Base-by-base conservation (phyloP, 768 basidiomycete genomes). In the Rhodotorula toruloides region DNA sequence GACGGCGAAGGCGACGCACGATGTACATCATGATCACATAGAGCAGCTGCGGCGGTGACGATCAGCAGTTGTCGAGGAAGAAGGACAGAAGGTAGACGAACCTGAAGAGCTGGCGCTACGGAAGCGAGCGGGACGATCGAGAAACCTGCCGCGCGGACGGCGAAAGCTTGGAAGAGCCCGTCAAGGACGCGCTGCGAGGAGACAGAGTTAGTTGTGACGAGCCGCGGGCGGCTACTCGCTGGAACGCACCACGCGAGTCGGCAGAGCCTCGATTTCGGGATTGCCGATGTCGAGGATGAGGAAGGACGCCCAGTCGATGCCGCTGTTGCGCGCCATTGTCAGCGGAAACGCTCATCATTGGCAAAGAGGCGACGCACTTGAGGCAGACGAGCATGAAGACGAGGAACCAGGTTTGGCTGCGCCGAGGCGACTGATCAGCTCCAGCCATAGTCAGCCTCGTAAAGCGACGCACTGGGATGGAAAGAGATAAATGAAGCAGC, bases 21-120 rank as follows among this genome's bases (percentile, higher is more conserved):
- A 65, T 48, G 74, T 89, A 91, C 91, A 94, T 97, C 92, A 92
- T 94, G 73, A 92, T 81, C 5, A 89, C 85, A 88, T 67, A 88
- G 83, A 85, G 86, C 73, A 90, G 85, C 40, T 94, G 87, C 5
- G 9, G n/a, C n/a, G n/a, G n/a, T n/a, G n/a, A n/a, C n/a, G n/a
- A n/a, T n/a, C n/a, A n/a, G n/a, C n/a, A n/a, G n/a, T n/a, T n/a
- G n/a, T n/a, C n/a, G n/a, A n/a, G n/a, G n/a, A n/a, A 90, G 90
- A 92, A 96, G 91, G 91, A 94, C 72, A 91, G 81, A 7, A 89
- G 84, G 75, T 88, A 93, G 47, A 93, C 77, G 53, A 40, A n/a
- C n/a, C n/a, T n/a, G n/a, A n/a, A 96, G 87, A 42, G 88, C 93
- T 12, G 94, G 92, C 4, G 91, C 90, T 14, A 94, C 77, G 25